Base-by-base conservation (phyloP, 2,329 filamentous ascomycete genomes). In the Zalaria sp. region DNA sequence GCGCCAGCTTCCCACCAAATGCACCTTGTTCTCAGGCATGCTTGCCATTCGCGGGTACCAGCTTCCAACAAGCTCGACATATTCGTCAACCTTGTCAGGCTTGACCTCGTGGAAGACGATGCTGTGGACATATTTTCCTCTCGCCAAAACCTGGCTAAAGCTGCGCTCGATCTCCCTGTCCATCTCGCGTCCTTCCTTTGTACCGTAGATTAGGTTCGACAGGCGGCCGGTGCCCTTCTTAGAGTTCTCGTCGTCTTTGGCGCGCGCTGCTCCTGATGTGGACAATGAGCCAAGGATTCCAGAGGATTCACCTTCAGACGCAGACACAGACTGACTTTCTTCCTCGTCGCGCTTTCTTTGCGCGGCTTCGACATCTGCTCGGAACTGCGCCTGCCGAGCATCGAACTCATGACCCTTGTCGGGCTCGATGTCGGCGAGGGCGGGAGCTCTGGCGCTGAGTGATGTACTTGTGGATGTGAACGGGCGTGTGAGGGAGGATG, bases 101-200 rank as follows among this genome's bases (percentile, higher is more conserved):
- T 93, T 87, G 50, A 98, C 91, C 47, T 93, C 77, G 68, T 98
- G 91, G 58, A 94, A 86, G 45, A 94, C 87, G 60, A 98, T 95
- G 37, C 87, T 93, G 65, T 98, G 91, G 42, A 98, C 88, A 57
- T 98, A 98, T 68, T 98, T 98, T 57, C 91, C 91, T 50, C 91
- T 77, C 25, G 91, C 91, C 37, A 98, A 71, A 36, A 96, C 84
- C 62, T 95, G 88, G 40, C 84, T 93, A 67, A 96, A 98, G 59
- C 84, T 93, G 44, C 88, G 80, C 67, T 96, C 87, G 57, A 98
- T 89, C 66, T 96, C 89, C 49, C 84, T 83, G 57, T 98, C 91
- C 60, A 95, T 77, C 66, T 94, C 83, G 47, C 88, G 79, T 28
- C 88, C 91, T 64, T 96, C 89, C 57, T 91, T 87, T 9, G 91